Evolutionary conservation across 2,329 filamentous ascomycete genomes (phyloP).

Genomic region (Sporothrix euskadiensis): DNA sequence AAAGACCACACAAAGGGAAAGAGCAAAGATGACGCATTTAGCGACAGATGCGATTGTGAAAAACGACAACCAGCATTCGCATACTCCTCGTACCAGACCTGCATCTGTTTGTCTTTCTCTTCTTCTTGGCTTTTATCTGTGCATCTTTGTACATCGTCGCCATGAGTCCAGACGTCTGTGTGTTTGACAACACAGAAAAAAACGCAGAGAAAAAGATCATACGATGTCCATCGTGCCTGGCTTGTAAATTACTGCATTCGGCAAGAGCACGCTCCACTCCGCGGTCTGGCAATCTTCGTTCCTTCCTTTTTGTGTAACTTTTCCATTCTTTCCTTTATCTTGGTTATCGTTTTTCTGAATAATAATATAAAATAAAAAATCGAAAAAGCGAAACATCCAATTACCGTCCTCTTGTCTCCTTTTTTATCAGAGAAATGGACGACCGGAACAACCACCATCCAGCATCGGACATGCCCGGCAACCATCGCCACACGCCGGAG

Average conservation of each 20-base stretch:
- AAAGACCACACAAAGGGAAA: neutral
- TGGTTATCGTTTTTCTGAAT: neutral
- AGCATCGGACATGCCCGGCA: neutral
- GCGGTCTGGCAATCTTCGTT: neutral
- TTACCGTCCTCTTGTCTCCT: neutral
- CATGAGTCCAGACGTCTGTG: neutral
- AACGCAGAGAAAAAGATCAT: neutral
- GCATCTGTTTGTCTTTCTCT: neutral
- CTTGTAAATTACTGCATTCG: neutral
- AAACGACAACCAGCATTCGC: neutral
- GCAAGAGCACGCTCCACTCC: conserved; percentile 1
- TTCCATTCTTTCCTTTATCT: neutral
- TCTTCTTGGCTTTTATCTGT: neutral
- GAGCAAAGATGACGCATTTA: neutral
- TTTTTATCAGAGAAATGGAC: neutral
- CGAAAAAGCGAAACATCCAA: no score
- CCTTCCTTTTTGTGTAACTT: neutral
- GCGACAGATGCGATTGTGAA: neutral
- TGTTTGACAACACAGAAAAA: neutral
- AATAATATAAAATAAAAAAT: neutral
- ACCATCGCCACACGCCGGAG: neutral
- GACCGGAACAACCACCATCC: neutral
- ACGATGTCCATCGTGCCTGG: neutral
- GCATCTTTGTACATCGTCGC: no score
- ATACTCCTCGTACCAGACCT: neutral